Percentiles rank a stretch among this genome's conserved stretches.
phyloP scores from a whole-genome alignment of 176 grass and related monocot species.

The Miscanthus lutarioriparius region DNA sequence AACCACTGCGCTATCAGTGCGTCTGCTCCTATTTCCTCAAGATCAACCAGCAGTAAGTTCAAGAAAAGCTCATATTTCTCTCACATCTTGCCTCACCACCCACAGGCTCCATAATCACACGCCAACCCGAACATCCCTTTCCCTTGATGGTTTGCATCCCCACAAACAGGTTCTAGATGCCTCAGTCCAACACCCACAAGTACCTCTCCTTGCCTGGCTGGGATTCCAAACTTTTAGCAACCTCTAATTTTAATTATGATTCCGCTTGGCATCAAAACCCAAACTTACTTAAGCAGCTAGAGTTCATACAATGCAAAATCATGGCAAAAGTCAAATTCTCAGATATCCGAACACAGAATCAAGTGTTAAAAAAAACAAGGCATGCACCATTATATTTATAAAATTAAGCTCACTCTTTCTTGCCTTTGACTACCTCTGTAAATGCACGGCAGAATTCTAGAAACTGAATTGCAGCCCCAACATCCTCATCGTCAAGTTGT shows the following conservation, averaged over 20 bases:
- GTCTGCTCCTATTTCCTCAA: background rate
- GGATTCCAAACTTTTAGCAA: background rate
- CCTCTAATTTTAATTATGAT: conserved; percentile 1
- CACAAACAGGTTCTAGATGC: background rate
- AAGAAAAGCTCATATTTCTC: conserved; percentile 1
- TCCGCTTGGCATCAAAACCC: background rate
- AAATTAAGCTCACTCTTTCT: conserved; percentile 18
- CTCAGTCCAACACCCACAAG: background rate
- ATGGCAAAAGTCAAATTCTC: background rate
- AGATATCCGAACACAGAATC: background rate
- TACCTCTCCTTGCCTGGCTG: background rate
- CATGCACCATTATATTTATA: conserved; percentile 9
- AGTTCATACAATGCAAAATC: background rate
- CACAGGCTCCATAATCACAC: background rate
- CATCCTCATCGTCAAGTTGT: conserved; percentile 50
- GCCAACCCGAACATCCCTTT: background rate
- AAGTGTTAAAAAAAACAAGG: conserved; percentile 17
- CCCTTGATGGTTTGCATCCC: conserved; percentile 3
- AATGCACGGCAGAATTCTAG: conserved; percentile 72
- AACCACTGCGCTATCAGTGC: background rate
- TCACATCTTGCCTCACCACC: background rate
- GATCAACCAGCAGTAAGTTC: background rate
- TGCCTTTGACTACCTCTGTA: conserved; percentile 57
- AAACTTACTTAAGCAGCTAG: background rate
- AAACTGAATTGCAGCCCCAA: conserved; percentile 74